These are phyloP conservation scores for Pichia nakasei DNA, from an alignment of 805 yeast genomes.

Conservation along the genomic window DNA sequence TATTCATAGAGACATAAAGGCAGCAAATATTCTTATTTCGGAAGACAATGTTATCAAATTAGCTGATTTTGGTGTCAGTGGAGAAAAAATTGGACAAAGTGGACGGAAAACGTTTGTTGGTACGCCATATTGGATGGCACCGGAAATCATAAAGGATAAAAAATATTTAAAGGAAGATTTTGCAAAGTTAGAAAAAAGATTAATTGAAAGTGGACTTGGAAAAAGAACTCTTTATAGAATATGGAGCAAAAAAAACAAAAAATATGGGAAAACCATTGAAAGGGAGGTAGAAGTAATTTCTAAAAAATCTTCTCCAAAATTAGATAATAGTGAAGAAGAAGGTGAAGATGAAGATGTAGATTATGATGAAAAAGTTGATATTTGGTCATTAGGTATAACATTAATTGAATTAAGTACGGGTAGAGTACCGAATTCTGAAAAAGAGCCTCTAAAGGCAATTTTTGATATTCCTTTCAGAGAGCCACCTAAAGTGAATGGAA, in stretches of 20 bases:
- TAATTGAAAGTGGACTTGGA: constrained; percentile 5
- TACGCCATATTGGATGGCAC: constrained; percentile 80
- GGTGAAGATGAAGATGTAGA: constrained; percentile 31
- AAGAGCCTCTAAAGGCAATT: constrained; percentile 71
- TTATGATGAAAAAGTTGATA: constrained; percentile 81
- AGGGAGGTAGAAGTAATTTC: too few species aligned
- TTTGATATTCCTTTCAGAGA: constrained; percentile 56
- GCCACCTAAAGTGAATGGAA: constrained; percentile 44
- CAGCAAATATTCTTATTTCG: constrained; percentile 81
- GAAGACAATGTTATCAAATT: constrained; percentile 67
- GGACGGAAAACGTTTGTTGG: constrained; percentile 48
- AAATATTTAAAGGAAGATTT: constrained; percentile 6
- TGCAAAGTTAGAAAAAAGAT: constrained; percentile 5
- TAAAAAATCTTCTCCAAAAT: too few species aligned
- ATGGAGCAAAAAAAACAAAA: constrained; percentile 8
- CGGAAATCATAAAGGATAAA: constrained; percentile 61
- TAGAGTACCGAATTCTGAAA: constrained; percentile 64
- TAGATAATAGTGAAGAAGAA: neutral
- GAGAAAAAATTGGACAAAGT: constrained; percentile 51
- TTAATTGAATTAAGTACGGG: constrained; percentile 80
- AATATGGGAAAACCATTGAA: neutral
- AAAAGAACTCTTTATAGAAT: constrained; percentile 6
- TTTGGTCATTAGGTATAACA: constrained; percentile 95
- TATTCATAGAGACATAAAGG: constrained; percentile 90
- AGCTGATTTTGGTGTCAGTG: constrained; percentile 96